Base-by-base conservation (phyloP, 192 early-diverging fungal genomes). In the Rhizophagus clarus region DNA sequence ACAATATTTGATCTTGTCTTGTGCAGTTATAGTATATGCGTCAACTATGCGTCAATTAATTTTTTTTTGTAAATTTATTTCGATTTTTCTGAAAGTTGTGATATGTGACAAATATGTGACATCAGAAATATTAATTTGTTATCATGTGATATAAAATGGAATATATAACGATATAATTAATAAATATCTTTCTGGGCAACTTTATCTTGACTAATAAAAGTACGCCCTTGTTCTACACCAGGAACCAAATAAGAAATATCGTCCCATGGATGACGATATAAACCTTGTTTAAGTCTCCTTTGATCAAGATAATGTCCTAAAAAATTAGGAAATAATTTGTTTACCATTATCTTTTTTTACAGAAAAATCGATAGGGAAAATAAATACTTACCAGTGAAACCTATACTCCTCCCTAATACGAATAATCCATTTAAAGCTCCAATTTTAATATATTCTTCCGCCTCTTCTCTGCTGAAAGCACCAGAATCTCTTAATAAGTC, bases 221-320 rank as follows among this genome's bases (percentile, higher is more conserved):
- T 86, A 29, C 85, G 80, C 31, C 83, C 83, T 40, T 85, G 74
- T 74, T 89, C 85, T 37, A 83, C 81, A 20, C 87, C 86, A 61
- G 88, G 88, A 9, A 88, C 83, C n/a, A 97, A 84, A 86, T 97
- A 97, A 72, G 94, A 95, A 80, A 98, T 97, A 84, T 97, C 96
- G 86, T 97, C 97, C 95, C 94, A 97, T 64, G 97, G 96, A 88
- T 98, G 97, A 82, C 97, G 90, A 94, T 99, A 99, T 81, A 98
- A 84, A 32, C 96, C 97, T 86, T 99, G 97, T 94, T 99, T 99
- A 82, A 99, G 90, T 34, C 97, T 87, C 91, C 96, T 96, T 90
- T 99, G 97, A 90, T 99, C 97, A 72, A 99, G 89, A 84, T 95
- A 96, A 82, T 99, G 97, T 47, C 97, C 97, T 79, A 51, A 17